Evolutionary conservation across 192 early-diverging fungal genomes (phyloP).

Genomic region (Jimgerdemannia flammicorona): DNA sequence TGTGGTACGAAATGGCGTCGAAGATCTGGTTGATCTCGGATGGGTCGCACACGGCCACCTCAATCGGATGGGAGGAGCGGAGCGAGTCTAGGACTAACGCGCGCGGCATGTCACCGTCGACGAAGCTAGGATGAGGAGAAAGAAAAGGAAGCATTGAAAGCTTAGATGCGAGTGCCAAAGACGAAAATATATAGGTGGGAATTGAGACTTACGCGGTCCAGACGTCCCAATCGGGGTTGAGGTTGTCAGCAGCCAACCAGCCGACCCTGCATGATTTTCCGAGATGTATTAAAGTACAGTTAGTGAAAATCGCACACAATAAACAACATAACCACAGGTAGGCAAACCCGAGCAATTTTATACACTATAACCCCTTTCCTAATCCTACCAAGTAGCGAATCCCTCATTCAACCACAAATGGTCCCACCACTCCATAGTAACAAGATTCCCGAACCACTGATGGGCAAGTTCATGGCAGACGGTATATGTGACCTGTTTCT

Average conservation of each 20-base stretch:
- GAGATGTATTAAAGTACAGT: neutral
- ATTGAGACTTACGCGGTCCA: conserved; percentile 58
- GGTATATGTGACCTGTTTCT: conserved; percentile 84
- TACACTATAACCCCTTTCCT: neutral
- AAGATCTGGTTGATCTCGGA: conserved; percentile 93
- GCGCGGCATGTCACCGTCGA: conserved; percentile 70
- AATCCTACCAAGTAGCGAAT: conserved; percentile 81
- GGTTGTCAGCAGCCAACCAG: conserved; percentile 78
- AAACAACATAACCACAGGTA: too few species aligned
- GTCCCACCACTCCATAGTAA: conserved; percentile 97
- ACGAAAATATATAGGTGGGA: neutral
- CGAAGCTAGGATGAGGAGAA: conserved; percentile 43
- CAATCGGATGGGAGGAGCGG: conserved; percentile 88
- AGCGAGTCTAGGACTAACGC: conserved; percentile 80
- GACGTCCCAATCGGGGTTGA: conserved; percentile 93
- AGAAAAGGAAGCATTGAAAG: neutral
- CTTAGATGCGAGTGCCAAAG: neutral
- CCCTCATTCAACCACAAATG: conserved; percentile 96
- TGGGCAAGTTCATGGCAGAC: conserved; percentile 88
- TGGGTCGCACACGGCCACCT: conserved; percentile 81
- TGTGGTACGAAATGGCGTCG: conserved; percentile 88
- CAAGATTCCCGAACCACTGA: conserved; percentile 95
- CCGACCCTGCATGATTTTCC: conserved; percentile 47
- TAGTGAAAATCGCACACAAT: neutral
- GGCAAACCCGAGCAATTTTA: neutral